These are phyloP conservation scores for Metarhizium rileyi DNA, from an alignment of 2,329 filamentous ascomycete genomes.

Conservation along the genomic window DNA sequence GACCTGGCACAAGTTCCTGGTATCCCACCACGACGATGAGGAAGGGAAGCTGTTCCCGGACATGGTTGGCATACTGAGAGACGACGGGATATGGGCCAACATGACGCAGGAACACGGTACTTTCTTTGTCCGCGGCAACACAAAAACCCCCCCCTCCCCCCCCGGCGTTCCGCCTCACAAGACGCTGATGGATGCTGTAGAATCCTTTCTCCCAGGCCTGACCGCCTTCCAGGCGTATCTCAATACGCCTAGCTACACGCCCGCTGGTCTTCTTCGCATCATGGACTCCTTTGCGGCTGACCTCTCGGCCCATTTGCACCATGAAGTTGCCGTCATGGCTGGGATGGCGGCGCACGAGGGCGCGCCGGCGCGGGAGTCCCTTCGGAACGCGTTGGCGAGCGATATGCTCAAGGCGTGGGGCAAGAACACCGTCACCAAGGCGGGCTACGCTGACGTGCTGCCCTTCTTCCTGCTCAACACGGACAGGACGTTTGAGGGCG, in stretches of 20 bases:
- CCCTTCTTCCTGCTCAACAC: constrained; percentile 57
- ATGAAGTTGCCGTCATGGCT: constrained; percentile 43
- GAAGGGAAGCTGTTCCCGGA: constrained; percentile 46
- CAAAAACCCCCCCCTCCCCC: background rate
- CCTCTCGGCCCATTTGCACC: constrained; percentile 47
- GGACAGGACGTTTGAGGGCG: constrained; percentile 48
- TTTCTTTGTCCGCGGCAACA: no score
- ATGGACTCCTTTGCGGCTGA: constrained; percentile 40
- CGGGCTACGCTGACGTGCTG: constrained; percentile 47
- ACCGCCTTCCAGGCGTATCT: constrained; percentile 44
- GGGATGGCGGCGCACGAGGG: constrained; percentile 38
- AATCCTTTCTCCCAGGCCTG: constrained; percentile 42
- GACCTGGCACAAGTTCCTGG: constrained; percentile 50
- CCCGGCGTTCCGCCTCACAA: no score
- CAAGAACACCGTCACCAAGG: constrained; percentile 53
- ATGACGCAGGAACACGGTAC: constrained; percentile 47
- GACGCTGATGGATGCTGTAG: constrained; percentile 11
- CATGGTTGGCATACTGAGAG: constrained; percentile 40
- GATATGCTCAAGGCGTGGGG: constrained; percentile 50
- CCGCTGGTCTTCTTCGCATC: constrained; percentile 34
- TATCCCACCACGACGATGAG: constrained; percentile 51
- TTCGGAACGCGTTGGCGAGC: constrained; percentile 34
- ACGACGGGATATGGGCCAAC: constrained; percentile 39
- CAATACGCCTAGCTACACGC: constrained; percentile 27
- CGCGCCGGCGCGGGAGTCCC: constrained; percentile 36